Evolutionary conservation across 495 filamentous ascomycete genomes (phyloP).

Genomic region (Jackrogersella minutella): DNA sequence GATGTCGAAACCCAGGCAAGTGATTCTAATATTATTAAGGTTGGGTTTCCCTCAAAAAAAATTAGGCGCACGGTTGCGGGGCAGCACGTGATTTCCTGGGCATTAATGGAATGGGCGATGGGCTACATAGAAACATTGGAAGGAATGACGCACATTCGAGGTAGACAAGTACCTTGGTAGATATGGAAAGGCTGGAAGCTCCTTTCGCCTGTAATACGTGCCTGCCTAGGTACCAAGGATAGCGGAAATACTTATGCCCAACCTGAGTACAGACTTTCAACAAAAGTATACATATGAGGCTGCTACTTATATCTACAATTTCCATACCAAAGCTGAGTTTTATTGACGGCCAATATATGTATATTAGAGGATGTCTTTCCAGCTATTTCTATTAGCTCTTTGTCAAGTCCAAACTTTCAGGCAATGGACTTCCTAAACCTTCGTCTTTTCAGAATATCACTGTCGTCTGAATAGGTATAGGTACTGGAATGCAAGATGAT

Average conservation of each 20-base stretch:
- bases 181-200: too few relatives aligned
- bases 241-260: background rate
- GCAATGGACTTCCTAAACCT: too few relatives aligned
- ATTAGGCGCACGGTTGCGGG: slow-evolving; percentile 41
- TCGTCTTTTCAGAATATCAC: too few relatives aligned
- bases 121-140: slow-evolving; percentile 1
- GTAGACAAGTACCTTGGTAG: slow-evolving; percentile 1
- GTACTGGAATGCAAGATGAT: background rate
- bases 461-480: too few relatives aligned
- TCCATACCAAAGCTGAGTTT: too few relatives aligned
- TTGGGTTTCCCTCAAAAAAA: slow-evolving; percentile 41
- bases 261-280: background rate
- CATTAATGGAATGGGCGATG: slow-evolving; percentile 34
- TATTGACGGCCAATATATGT: too few relatives aligned
- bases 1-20: slow-evolving; percentile 34
- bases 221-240: background rate
- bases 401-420: too few relatives aligned
- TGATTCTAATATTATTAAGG: slow-evolving; percentile 23
- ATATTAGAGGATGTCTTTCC: too few relatives aligned
- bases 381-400: too few relatives aligned
- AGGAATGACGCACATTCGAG: slow-evolving; percentile 36
- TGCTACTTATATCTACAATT: background rate
- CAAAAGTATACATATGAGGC: background rate
- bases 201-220: background rate
- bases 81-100: slow-evolving; percentile 41